phyloP scores from a whole-genome alignment of 2,329 filamentous ascomycete species.

The Gremmenia infestans region DNA sequence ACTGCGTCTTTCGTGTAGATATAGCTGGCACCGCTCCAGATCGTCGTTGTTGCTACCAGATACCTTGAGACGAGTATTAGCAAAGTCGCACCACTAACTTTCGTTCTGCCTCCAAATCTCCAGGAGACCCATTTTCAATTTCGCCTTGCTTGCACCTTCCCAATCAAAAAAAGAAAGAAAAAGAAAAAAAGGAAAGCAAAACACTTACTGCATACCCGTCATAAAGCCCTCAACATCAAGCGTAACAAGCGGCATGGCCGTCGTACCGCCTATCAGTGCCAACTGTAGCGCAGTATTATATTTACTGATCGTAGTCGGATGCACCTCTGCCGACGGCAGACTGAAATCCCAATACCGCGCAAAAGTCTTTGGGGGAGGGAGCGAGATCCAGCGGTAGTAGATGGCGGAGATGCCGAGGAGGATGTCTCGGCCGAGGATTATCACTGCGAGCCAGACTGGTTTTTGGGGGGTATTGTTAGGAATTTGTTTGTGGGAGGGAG shows the following conservation, averaged over 20 bases:
- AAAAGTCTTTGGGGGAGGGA: slow-evolving; percentile 91
- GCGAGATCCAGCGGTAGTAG: slow-evolving; percentile 92
- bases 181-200: background rate
- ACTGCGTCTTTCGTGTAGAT: slow-evolving; percentile 87
- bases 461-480: background rate
- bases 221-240: slow-evolving; percentile 50
- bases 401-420: slow-evolving; percentile 80
- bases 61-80: slow-evolving; percentile 48
- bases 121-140: too few species aligned
- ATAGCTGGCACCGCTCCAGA: slow-evolving; percentile 94
- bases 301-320: slow-evolving; percentile 79
- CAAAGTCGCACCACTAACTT: slow-evolving; percentile 1
- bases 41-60: slow-evolving; percentile 79
- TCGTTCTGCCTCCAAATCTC: too few species aligned
- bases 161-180: too few species aligned
- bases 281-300: slow-evolving; percentile 93
- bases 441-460: slow-evolving; percentile 75
- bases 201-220: slow-evolving; percentile 58
- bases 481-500: background rate
- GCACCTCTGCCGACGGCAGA: slow-evolving; percentile 79
- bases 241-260: slow-evolving; percentile 71
- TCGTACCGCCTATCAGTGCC: slow-evolving; percentile 77
- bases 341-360: slow-evolving; percentile 95
- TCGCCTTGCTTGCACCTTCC: too few species aligned
- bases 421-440: slow-evolving; percentile 86